These are phyloP conservation scores for Pyrus hybrid DNA, from an alignment of 331 rosid genomes.

Conservation along the genomic window DNA sequence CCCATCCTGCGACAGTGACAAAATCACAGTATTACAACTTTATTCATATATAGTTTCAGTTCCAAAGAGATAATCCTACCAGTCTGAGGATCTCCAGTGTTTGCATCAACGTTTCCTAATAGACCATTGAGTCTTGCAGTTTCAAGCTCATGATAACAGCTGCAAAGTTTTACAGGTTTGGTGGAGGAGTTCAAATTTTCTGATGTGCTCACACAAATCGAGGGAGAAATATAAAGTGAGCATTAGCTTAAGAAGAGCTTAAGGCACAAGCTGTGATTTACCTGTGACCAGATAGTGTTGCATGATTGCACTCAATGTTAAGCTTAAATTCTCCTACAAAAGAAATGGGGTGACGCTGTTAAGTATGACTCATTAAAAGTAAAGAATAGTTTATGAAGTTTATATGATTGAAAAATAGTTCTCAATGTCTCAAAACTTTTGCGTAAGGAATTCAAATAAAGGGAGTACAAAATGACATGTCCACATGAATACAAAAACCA, in stretches of 20 bases:
- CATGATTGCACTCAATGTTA: slow-evolving; percentile 95
- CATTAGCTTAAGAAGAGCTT: background rate
- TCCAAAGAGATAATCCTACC: slow-evolving; percentile 25
- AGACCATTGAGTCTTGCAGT: slow-evolving; percentile 87
- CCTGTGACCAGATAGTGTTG: slow-evolving; percentile 97
- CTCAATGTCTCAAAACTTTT: background rate
- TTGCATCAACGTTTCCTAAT: slow-evolving; percentile 87
- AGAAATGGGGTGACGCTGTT: slow-evolving; percentile 3
- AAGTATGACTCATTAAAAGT: background rate
- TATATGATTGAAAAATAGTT: background rate
- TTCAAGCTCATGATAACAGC: slow-evolving; percentile 96
- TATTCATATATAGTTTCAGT: background rate
- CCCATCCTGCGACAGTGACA: slow-evolving; percentile 64
- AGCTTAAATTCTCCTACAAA: slow-evolving; percentile 77
- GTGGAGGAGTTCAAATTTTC: slow-evolving; percentile 5
- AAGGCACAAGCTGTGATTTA: slow-evolving; percentile 12
- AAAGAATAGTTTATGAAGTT: too few relatives aligned
- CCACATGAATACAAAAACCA: background rate
- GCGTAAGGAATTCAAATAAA: background rate
- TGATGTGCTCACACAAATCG: background rate
- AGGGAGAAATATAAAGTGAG: slow-evolving; percentile 1
- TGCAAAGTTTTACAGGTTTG: slow-evolving; percentile 10
- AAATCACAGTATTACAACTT: slow-evolving; percentile 7
- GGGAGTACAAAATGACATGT: background rate
- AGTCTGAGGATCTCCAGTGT: slow-evolving; percentile 92